Base-by-base conservation (phyloP, 2,329 filamentous ascomycete genomes). In the Colletotrichum tofieldiae region DNA sequence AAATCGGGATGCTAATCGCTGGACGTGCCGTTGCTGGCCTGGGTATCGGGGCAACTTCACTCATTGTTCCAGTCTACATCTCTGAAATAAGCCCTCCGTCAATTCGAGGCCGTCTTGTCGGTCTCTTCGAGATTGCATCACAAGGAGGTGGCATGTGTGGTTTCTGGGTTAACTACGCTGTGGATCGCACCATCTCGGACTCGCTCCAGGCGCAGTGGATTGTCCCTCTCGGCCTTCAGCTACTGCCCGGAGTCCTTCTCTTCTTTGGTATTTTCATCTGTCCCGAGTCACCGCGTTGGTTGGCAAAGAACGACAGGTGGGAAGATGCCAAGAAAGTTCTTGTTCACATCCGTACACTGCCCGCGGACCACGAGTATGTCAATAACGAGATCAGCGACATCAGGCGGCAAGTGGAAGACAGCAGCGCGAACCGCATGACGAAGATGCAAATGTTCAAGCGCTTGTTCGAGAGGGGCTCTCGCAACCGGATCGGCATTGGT, bases 21-120 rank as follows among this genome's bases (percentile, higher is more conserved):
- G 89, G 88, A 0, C 85, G 89, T 5, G 86, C 87, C 73, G 78
- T 88, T 51, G 84, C 83, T 20, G 87, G 87, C 1, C 84, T 86
- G 77, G 87, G 86, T 9, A 82, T 89, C 49, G 87, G 86, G 8
- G 75, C 86, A 11, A 80, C 86, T 54, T 84, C 83, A 11, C 86
- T 88, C 79, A 84, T 85, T 35, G 86, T 90, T 2, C 89, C 88
- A 2, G 84, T 90, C 47, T 91, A 90, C 77, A 87, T 90, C 55
- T 86, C 88, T 1, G 89, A 91, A 77, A 87, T 85, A 75, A 86
- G 88, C 0, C 86, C 88, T 74, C 85, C 88, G 0, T 84, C 83
- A 18, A 86, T 84, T 54, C 83, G 88, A 77, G 87, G 87, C 75
- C 77, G 86, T 23, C 85, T 87, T n/a, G 85, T 87, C 32, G 86